Base-by-base conservation (phyloP, 768 basidiomycete species). In the Kwoniella europaea region DNA sequence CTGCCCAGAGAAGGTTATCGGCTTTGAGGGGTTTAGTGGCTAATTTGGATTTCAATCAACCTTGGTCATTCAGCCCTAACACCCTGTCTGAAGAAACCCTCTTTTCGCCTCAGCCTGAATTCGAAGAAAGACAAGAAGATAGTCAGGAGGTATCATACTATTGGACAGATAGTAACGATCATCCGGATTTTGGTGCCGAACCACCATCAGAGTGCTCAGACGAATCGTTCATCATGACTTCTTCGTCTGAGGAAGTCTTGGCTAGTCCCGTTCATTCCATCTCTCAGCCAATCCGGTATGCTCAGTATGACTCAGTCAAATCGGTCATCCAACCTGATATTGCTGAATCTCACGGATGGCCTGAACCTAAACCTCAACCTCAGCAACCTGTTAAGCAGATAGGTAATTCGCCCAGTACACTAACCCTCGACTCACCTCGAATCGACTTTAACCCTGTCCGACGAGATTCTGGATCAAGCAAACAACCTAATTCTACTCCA, bases 31-130 rank as follows among this genome's bases (percentile, higher is more conserved):
- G 79, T n/a, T 63, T 81, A 16, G 77, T 81, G 4, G 77, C 72
- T 13, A 74, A 74, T 56, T 62, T 81, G 13, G 79, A 81, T 62
- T 77, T 81, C 70, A 73, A 74, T 43, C 76, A 81, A 50, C 76
- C 71, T n/a, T 77, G 77, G 77, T 67, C 65, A 13, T 43, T 69
- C 6, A 65, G 64, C 7, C 69, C 69, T 10, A 55, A 44, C 18
- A 20, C 62, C 2, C 22, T 61, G 10, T 22, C 41, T 12, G 63
- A 72, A 50, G 60, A 68, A 24, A 55, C 55, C 16, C 13, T 68
- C 24, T 63, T 68, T n/a, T 68, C 67, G 5, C 67, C 67, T 27
- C 57, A 62, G 20, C 22, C 61, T n/a, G 15, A 43, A 43, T 53
- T 27, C 7, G 27, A 46, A 22, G 52, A 41, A 16, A 16, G 24